phyloP scores from a whole-genome alignment of 495 filamentous ascomycete species.

The Xylaria curta region DNA sequence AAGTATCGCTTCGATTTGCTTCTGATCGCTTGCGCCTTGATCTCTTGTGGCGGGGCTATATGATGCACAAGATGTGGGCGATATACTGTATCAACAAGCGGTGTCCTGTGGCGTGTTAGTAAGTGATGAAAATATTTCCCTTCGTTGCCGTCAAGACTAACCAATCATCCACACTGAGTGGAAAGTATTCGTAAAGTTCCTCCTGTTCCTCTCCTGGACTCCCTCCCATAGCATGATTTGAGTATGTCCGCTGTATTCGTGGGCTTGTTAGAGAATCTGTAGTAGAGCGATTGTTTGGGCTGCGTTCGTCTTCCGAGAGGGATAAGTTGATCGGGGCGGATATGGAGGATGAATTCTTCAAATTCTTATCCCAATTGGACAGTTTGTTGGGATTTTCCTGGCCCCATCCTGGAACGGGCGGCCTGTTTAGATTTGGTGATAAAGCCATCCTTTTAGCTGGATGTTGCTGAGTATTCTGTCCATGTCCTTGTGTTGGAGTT shows the following conservation, averaged over 20 bases:
- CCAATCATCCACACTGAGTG: conserved; percentile 88
- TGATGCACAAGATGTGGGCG: conserved; percentile 93
- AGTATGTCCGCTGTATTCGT: conserved; percentile 44
- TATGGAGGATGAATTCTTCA: conserved; percentile 37
- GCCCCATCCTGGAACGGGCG: conserved; percentile 46
- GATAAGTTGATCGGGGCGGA: conserved; percentile 72
- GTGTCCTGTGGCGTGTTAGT: conserved; percentile 58
- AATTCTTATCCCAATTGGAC: conserved; percentile 28
- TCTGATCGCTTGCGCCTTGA: conserved; percentile 71
- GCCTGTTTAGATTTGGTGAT: conserved; percentile 43
- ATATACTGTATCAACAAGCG: conserved; percentile 89
- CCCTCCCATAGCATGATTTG: conserved; percentile 36
- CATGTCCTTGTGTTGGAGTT: conserved; percentile 29
- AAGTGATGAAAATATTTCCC: neutral
- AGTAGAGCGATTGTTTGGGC: conserved; percentile 50
- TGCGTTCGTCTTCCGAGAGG: conserved; percentile 74
- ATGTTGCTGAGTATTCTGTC: conserved; percentile 35
- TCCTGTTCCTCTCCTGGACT: conserved; percentile 77
- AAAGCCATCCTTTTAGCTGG: conserved; percentile 45
- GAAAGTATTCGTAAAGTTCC: conserved; percentile 90
- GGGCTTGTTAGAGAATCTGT: conserved; percentile 51
- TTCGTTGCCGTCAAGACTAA: conserved; percentile 30
- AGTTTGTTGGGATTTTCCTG: conserved; percentile 31
- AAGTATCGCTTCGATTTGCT: conserved; percentile 84
- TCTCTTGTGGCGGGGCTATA: conserved; percentile 75